Evolutionary conservation across 192 early-diverging fungal species (phyloP), one percentile per base, ranked within the genome.

Genomic region (Linderina pennispora): DNA sequence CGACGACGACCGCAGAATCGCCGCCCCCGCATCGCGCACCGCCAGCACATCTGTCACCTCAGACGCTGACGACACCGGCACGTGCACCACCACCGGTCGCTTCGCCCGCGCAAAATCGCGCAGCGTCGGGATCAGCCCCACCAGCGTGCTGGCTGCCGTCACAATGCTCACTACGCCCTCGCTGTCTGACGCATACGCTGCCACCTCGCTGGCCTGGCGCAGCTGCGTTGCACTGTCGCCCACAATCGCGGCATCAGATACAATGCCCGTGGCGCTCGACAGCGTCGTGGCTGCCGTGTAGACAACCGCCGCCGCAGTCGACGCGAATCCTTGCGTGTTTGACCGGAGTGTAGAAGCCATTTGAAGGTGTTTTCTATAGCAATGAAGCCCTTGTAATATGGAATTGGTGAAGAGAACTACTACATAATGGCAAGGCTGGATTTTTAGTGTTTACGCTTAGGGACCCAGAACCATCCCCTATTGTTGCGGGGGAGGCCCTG

Each of bases 11-110:
- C 79, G 78, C 41, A 97, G 53, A 36, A 94, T 41, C 6, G 81
- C 86, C 36, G 86, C 86, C 10, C 92, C 92, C 38, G 81, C 75
- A 51, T 84, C 80, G 39, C 87, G 82, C 15, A 89, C 80, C 13
- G 82, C 79, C 62, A 88, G 76, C 28, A 90, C 75, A 40, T 82
- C 64, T 23, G 83, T 48, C 44, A 77, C 16, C 49, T 73, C 62
- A 16, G 36, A 45, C 3, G 62, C 62, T 3, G 67, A 48, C 13
- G 17, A 16, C 1, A 55, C 38, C 4, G 60, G 37, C 4, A 71
- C 67, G 10, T 71, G 67, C 33, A 71, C n/a, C 3, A 62, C 60
- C 13, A 71, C 43, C 0, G 47, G 8, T 9, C 32, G 43, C 44
- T 46, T 53, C 18, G 38, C 43, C 52, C 49, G 59, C 18, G 52